Percentiles rank a stretch among this genome's conserved stretches.
phyloP scores from a whole-genome alignment of 2,329 filamentous ascomycete species.

The Colletotrichum falcatum region DNA sequence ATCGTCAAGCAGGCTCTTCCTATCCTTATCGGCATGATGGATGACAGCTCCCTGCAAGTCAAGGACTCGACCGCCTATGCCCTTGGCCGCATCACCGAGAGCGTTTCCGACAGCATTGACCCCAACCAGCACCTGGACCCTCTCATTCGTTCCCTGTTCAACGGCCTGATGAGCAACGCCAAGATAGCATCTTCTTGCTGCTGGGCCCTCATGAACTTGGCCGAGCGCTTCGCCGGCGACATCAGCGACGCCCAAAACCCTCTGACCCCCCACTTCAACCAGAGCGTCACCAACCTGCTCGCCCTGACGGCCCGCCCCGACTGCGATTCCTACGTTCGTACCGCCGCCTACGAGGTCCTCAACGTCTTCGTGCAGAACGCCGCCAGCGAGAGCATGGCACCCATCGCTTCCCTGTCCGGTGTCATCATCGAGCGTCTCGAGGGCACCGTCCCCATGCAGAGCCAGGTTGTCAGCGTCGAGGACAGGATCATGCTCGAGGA shows the following conservation, averaged over 20 bases:
- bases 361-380: slow-evolving; percentile 94
- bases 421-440: slow-evolving; percentile 92
- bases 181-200: slow-evolving; percentile 99
- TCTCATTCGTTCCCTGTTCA: slow-evolving; percentile 89
- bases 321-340: slow-evolving; percentile 88
- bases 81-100: slow-evolving; percentile 94
- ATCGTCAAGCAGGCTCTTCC: slow-evolving; percentile 96
- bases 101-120: slow-evolving; percentile 92
- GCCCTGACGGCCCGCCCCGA: slow-evolving; percentile 86
- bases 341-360: slow-evolving; percentile 96
- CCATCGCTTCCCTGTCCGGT: slow-evolving; percentile 85
- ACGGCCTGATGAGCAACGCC: slow-evolving; percentile 87
- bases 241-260: slow-evolving; percentile 82
- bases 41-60: slow-evolving; percentile 89
- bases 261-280: slow-evolving; percentile 91
- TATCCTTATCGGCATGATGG: slow-evolving; percentile 91
- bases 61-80: slow-evolving; percentile 97
- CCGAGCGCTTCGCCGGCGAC: slow-evolving; percentile 93
- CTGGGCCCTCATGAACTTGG: slow-evolving; percentile 98
- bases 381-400: slow-evolving; percentile 83
- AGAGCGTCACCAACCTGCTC: slow-evolving; percentile 87
- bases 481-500: slow-evolving; percentile 96
- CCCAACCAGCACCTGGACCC: slow-evolving; percentile 83
- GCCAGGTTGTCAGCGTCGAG: slow-evolving; percentile 95
- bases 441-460: slow-evolving; percentile 88